Conservation (phyloP, 306 rosid species). For the Oemleria cerasiformis region DNA sequence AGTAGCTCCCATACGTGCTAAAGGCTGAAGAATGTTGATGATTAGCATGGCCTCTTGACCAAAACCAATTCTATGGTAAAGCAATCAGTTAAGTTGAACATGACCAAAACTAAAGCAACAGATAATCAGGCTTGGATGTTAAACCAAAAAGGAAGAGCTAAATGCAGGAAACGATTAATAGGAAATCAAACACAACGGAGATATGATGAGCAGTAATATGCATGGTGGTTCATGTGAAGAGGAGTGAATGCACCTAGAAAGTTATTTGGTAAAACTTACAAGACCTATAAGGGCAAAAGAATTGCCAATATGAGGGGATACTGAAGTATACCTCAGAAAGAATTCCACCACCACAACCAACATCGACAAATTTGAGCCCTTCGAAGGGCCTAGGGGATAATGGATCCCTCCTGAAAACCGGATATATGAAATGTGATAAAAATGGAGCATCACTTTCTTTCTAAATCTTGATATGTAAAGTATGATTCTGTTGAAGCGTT, state of each 20-base stretch:
- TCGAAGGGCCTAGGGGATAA: conserved; percentile 62
- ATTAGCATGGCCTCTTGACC: conserved; percentile 12
- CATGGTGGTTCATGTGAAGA: not conserved
- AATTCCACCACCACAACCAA: conserved; percentile 98
- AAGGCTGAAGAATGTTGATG: conserved; percentile 54
- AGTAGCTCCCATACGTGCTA: conserved; percentile 89
- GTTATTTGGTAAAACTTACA: no score
- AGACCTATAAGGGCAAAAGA: no score
- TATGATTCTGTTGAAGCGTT: not conserved
- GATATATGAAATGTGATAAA: conserved; percentile 8
- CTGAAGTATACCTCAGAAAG: conserved; percentile 63
- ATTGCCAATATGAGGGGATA: not conserved
- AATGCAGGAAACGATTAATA: not conserved
- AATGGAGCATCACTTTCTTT: not conserved
- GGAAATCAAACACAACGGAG: not conserved
- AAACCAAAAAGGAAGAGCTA: not conserved
- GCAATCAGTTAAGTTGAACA: not conserved
- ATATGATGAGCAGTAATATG: not conserved
- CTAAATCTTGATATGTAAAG: not conserved
- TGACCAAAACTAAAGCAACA: not conserved
- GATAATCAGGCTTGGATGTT: not conserved
- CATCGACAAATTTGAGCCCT: conserved; percentile 83
- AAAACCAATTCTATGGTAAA: not conserved
- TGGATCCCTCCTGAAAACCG: conserved; percentile 73
- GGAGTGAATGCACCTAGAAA: not conserved